Percentiles rank a stretch among this genome's conserved stretches.
Evolutionary conservation across 1,139 yeast species (phyloP).

Genomic region (Groenewaldozyma auringiensis): DNA sequence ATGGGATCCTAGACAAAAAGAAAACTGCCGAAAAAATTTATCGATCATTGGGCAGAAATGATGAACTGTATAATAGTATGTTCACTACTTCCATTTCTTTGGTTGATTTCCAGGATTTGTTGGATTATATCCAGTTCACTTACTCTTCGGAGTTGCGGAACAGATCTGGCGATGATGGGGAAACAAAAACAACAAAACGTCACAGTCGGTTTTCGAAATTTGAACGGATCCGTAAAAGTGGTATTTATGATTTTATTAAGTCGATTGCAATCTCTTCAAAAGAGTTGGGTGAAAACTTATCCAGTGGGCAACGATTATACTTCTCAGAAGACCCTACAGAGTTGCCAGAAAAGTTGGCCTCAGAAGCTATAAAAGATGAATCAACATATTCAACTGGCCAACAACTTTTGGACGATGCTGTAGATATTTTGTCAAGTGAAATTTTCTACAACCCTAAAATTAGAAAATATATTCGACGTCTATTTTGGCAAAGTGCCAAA

Average conservation of each 20-base stretch:
- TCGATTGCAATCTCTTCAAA: constrained; percentile 73
- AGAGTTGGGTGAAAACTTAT: constrained; percentile 77
- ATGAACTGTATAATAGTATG: constrained; percentile 50
- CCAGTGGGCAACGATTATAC: constrained; percentile 63
- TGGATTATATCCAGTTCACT: constrained; percentile 74
- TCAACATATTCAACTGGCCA: constrained; percentile 44
- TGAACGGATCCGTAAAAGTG: constrained; percentile 67
- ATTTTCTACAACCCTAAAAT: constrained; percentile 74
- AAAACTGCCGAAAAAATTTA: constrained; percentile 53
- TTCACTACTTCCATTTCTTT: constrained; percentile 53
- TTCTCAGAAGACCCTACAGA: constrained; percentile 59
- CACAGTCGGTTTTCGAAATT: constrained; percentile 67
- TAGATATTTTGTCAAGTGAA: constrained; percentile 71
- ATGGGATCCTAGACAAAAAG: constrained; percentile 73
- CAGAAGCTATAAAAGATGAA: constrained; percentile 34
- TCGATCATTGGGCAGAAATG: constrained; percentile 48
- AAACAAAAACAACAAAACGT: constrained; percentile 35
- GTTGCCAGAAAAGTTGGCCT: constrained; percentile 59
- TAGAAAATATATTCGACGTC: constrained; percentile 65
- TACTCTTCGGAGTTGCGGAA: constrained; percentile 56
- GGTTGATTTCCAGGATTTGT: constrained; percentile 80
- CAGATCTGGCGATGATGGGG: constrained; percentile 35
- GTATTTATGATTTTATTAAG: constrained; percentile 58
- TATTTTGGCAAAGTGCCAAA: constrained; percentile 59
- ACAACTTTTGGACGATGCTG: constrained; percentile 66